phyloP scores from a whole-genome alignment of 192 early-diverging fungal genomes.

The Lobosporangium transversale region DNA sequence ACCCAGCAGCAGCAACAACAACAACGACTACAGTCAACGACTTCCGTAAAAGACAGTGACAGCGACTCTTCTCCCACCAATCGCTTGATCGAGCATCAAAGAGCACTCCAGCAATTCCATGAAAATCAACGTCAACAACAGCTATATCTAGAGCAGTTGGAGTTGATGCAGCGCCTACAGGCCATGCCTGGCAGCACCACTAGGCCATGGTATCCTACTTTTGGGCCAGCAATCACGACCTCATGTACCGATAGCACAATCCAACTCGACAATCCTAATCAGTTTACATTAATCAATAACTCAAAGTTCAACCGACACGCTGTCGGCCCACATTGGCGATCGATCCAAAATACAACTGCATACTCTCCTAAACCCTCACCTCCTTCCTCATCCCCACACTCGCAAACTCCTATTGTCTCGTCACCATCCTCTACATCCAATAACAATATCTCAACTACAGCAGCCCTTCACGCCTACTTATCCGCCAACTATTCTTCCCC shows the following conservation, averaged over 20 bases:
- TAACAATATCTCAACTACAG: conserved; percentile 4
- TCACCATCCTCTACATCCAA: neutral
- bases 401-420: conserved; percentile 10
- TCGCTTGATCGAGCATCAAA: conserved; percentile 34
- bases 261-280: conserved; percentile 41
- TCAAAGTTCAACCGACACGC: conserved; percentile 38
- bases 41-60: neutral
- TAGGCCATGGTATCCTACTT: conserved; percentile 48
- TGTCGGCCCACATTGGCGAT: conserved; percentile 48
- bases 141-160: conserved; percentile 30
- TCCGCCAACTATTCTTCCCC: conserved; percentile 31
- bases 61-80: neutral
- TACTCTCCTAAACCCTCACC: conserved; percentile 40
- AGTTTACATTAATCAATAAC: conserved; percentile 37
- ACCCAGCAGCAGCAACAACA: conserved; percentile 12
- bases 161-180: conserved; percentile 37
- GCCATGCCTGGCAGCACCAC: conserved; percentile 42
- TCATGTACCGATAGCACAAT: conserved; percentile 49
- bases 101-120: conserved; percentile 28
- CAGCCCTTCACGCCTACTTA: conserved; percentile 18
- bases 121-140: conserved; percentile 46
- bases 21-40: neutral
- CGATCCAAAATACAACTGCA: conserved; percentile 33
- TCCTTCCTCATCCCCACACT: conserved; percentile 26
- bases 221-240: conserved; percentile 46